Base-by-base conservation (phyloP, 805 yeast species). In the Hanseniaspora pseudoguilliermondii region DNA sequence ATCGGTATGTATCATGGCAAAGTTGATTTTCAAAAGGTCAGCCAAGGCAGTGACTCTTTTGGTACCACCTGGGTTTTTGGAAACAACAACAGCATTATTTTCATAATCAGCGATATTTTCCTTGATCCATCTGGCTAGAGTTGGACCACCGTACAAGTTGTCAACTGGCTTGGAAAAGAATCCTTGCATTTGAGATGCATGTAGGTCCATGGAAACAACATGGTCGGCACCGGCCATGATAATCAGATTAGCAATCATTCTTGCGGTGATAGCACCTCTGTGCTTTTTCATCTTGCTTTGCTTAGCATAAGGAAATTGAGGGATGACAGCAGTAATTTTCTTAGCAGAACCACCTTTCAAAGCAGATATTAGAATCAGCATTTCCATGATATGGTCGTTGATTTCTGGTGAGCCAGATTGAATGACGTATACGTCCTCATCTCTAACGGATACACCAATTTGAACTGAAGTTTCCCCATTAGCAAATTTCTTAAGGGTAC, bases 171-270 rank as follows among this genome's bases (percentile, higher is more conserved):
- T 90, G 36, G 95, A 79, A 74, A 93, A 93, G 67, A 93, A 93
- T 15, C 99, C 99, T 74, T 93, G 98, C 98, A 93, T 93, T 72
- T 93, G 99, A 38, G 96, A 83, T 29, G 99, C 98, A 63, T 80
- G 83, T 61, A 93, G 74, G 67, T 93, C 99, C 97, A 93, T 90
- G 3, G 96, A 87, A 41, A 93, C 91, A 57, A 93, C 95, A 70
- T 93, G 99, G 71, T 93, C 97, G 27, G 97, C 98, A 62, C 99
- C 99, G 3, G 98, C 97, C 95, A 93, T 95, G 57, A 89, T 82
- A 60, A 93, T 74, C 65, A 93, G 73, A 64, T 93, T 93, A 59
- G 99, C 97, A 66, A 93, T 77, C 97, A 93, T 86, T 67, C 97
- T 80, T 16, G 98, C 98, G 4, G 98, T 91, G 65, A 93, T 93